Evolutionary conservation across 345 rosid species (phyloP), one percentile per base, ranked within the genome.

Genomic region (Rhizophora mangle): DNA sequence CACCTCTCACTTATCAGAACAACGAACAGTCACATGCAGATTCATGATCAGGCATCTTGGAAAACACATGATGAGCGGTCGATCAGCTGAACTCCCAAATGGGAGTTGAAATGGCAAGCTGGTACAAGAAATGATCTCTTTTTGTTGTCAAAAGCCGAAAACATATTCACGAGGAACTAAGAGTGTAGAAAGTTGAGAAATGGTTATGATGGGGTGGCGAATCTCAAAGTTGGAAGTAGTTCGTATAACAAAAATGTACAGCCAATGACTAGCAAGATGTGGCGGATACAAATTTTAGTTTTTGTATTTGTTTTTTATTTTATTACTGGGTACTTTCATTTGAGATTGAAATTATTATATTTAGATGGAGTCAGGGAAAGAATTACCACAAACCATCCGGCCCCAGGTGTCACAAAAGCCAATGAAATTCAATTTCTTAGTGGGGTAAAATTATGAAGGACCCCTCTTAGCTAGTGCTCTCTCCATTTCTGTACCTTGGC

Each of bases 181-280:
- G 54, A 54, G 62, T 52, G 32, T 29, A 52, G 52, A 70, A 37
- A 55, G 67, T 34, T 6, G 68, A 43, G 67, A 56, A 55, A 36
- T 67, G 70, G 62, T 22, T 47, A 37, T 57, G 64, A 3, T 16
- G 20, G 6, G 5, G 20, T 22, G 21, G 67, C 49, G 11, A 15
- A 8, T 29, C 26, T 63, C 31, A 24, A 65, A 19, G 56, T 4
- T 9, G 6, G 31, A 56, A 18, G 58, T 26, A 34, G 10, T 29
- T 19, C 62, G 34, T 30, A 51, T 51, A 61, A 64, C 46, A 43
- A 64, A 72, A 64, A 46, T 58, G 69, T 72, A 65, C 65, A 46
- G 75, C 65, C 27, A 58, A 63, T 56, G 3, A 43, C 49, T 24
- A 15, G 49, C 49, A 0, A 43, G 49, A 43, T 43, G 49, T 34